Percentiles rank a stretch among this genome's conserved stretches.
Conservation (phyloP, 768 basidiomycete species). For the Galerina sulciceps region DNA sequence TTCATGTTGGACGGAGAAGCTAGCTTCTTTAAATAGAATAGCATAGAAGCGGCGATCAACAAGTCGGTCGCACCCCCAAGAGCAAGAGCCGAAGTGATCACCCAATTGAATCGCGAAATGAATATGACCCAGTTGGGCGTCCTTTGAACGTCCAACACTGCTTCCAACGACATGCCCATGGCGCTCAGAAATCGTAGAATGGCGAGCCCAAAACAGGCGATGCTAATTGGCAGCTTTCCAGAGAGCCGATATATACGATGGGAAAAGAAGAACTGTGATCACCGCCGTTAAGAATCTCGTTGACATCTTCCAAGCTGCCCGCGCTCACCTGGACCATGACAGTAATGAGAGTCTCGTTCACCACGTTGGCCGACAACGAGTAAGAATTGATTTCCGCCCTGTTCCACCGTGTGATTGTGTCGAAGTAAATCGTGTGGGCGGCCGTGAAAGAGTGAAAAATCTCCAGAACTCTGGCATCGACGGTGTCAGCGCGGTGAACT, state of each 20-base stretch:
- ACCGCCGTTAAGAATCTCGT: neutral
- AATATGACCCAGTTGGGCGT: constrained; percentile 20
- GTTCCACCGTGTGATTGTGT: constrained; percentile 7
- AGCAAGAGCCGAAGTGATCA: constrained; percentile 12
- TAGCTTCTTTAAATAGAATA: constrained; percentile 9
- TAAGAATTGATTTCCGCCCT: constrained; percentile 12
- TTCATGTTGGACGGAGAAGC: constrained; percentile 9
- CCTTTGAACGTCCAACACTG: constrained; percentile 16
- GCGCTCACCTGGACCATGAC: constrained; percentile 12
- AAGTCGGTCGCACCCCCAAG: constrained; percentile 16
- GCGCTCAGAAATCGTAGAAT: constrained; percentile 16
- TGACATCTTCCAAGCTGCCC: neutral
- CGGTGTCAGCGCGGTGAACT: too few species aligned
- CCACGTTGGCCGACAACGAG: constrained; percentile 9
- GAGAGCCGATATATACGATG: constrained; percentile 21
- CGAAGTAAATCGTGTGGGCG: constrained; percentile 10
- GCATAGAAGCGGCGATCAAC: constrained; percentile 13
- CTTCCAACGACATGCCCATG: constrained; percentile 14
- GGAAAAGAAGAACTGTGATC: constrained; percentile 18
- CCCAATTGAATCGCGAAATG: constrained; percentile 13
- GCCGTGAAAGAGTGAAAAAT: constrained; percentile 12
- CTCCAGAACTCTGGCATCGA: constrained; percentile 1
- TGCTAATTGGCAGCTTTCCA: constrained; percentile 7
- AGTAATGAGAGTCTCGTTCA: constrained; percentile 12
- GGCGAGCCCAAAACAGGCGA: constrained; percentile 16